Evolutionary conservation across 768 basidiomycete species (phyloP), one percentile per base, ranked within the genome.

Genomic region (Xerocomellus dryophilus): DNA sequence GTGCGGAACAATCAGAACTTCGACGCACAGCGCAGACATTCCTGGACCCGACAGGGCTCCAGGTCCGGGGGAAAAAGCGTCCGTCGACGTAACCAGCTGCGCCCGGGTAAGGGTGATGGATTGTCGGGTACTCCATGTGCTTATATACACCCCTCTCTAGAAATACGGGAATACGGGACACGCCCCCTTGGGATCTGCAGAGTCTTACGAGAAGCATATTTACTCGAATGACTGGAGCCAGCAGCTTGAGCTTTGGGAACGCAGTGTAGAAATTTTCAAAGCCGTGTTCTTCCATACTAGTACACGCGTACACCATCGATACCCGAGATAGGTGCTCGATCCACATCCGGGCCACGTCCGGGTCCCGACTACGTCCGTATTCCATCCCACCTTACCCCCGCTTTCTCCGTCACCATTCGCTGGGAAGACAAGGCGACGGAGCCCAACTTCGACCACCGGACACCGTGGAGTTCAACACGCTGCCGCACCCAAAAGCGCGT

Each of bases 401-500:
- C 20, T 18, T 5, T 41, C 25, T n/a, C 42, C 4, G 32, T n/a
- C 27, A 21, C 38, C 20, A 25, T 15, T 45, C 18, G 9, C 23
- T 32, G 29, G 32, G 48, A 10, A 47, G 38, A 18, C 2, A 38
- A 25, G 9, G 29, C 11, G 48, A 52, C 8, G 32, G 52, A 42
- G 9, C 54, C 21, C 21, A 54, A 12, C 23, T 36, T 35, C 8
- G 40, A 51, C 59, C 63, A 61, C 35, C 52, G 47, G n/a, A 53
- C 27, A 10, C 35, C n/a, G 2, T 38, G 34, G 10, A 42, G 7
- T 4, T 41, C 47, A 3, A 18, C 31, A 10, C 29, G 21, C 27
- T 34, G 44, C 29, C 43, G 59, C 34, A 49, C 40, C 63, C 63
- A 64, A 53, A 64, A 57, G 25, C 21, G 40, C 32, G 12, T 39